Percentiles rank a stretch among this genome's conserved stretches.
These are phyloP conservation scores for Parachaetomium inaequale DNA, from an alignment of 495 filamentous ascomycete species.

Conservation along the genomic window DNA sequence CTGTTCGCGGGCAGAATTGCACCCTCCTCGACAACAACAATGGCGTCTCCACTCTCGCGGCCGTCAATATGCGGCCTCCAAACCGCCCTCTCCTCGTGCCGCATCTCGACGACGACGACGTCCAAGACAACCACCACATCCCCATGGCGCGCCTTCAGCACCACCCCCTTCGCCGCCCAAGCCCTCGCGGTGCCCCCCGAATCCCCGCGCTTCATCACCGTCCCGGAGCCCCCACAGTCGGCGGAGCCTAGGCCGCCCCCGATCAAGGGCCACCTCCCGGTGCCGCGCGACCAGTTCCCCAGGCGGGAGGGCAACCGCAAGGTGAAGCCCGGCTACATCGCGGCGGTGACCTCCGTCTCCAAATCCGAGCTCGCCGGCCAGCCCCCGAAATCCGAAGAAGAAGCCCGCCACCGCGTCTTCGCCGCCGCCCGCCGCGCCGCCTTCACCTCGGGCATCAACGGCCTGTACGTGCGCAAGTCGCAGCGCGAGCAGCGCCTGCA, in stretches of 20 bases:
- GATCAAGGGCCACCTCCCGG: conserved; percentile 42
- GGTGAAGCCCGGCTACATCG: conserved; percentile 30
- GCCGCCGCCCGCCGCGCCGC: conserved; percentile 38
- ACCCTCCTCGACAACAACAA: not conserved
- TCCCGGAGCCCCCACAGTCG: conserved; percentile 45
- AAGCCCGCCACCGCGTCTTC: conserved; percentile 34
- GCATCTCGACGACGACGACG: conserved; percentile 62
- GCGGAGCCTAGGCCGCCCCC: conserved; percentile 34
- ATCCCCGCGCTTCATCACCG: conserved; percentile 44
- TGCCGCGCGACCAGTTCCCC: conserved; percentile 44
- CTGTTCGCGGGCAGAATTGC: conserved; percentile 10
- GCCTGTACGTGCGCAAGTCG: conserved; percentile 40
- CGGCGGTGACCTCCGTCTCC: conserved; percentile 28
- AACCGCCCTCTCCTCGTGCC: conserved; percentile 44
- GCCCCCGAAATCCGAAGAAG: conserved; percentile 29
- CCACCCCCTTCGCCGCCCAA: conserved; percentile 15
- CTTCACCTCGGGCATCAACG: conserved; percentile 36
- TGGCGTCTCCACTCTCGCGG: conserved; percentile 15
- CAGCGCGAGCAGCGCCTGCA: conserved; percentile 14
- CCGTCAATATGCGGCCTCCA: conserved; percentile 27
- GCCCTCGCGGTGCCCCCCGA: conserved; percentile 38
- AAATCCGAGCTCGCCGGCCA: conserved; percentile 21
- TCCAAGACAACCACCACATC: conserved; percentile 57
- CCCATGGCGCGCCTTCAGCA: conserved; percentile 11
- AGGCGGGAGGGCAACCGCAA: conserved; percentile 36